These are phyloP conservation scores for Austroboletus festivus DNA, from an alignment of 768 basidiomycete species.

Conservation along the genomic window DNA sequence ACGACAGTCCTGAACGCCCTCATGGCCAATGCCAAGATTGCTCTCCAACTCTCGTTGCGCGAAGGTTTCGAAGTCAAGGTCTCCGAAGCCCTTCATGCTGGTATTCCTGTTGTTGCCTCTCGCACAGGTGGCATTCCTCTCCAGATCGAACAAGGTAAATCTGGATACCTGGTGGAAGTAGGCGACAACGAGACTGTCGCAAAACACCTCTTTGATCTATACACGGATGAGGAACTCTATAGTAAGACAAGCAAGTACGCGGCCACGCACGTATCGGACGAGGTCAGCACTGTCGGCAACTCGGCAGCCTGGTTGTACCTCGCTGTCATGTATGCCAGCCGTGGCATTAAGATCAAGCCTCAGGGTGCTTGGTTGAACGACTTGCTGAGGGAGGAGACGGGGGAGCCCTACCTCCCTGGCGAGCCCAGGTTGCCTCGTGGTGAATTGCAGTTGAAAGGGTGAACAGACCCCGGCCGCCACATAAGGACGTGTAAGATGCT, in stretches of 20 bases:
- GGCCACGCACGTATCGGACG: slow-evolving; percentile 75
- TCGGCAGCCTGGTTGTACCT: slow-evolving; percentile 63
- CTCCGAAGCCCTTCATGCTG: slow-evolving; percentile 89
- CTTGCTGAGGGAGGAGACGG: slow-evolving; percentile 70
- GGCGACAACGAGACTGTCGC: slow-evolving; percentile 78
- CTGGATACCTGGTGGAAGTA: slow-evolving; percentile 78
- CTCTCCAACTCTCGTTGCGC: slow-evolving; percentile 86
- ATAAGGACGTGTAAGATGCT: slow-evolving; percentile 1
- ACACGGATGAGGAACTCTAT: slow-evolving; percentile 70
- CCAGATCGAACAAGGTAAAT: slow-evolving; percentile 84
- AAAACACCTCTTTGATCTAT: slow-evolving; percentile 69
- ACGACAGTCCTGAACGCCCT: slow-evolving; percentile 76
- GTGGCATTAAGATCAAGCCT: slow-evolving; percentile 74
- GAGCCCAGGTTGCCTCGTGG: slow-evolving; percentile 74
- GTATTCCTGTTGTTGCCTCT: slow-evolving; percentile 81
- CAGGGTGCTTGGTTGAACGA: slow-evolving; percentile 86
- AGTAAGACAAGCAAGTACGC: slow-evolving; percentile 63
- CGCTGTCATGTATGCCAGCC: slow-evolving; percentile 69
- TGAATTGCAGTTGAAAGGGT: slow-evolving; percentile 48
- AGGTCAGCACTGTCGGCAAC: slow-evolving; percentile 83
- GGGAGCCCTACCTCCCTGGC: slow-evolving; percentile 59
- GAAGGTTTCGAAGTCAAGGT: slow-evolving; percentile 99
- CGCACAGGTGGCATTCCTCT: slow-evolving; percentile 92
- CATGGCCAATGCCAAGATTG: slow-evolving; percentile 86
- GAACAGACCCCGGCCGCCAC: slow-evolving; percentile 1